These are phyloP conservation scores for Nakazawaea ernobii DNA, from an alignment of 805 yeast genomes.

Conservation along the genomic window DNA sequence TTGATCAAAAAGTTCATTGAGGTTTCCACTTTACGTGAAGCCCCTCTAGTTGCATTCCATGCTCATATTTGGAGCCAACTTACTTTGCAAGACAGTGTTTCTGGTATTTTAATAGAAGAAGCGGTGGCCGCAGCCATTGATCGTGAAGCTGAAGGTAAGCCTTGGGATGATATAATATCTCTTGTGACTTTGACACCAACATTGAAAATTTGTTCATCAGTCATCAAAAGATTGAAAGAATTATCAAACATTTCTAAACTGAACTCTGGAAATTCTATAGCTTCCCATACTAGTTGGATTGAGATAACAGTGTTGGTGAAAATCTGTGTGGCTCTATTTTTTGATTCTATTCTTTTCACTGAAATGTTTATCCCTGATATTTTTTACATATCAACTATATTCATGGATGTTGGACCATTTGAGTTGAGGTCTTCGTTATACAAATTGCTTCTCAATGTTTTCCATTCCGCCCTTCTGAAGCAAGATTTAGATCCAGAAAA, in stretches of 20 bases:
- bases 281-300: conserved; percentile 56
- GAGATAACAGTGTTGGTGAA: conserved; percentile 66
- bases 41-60: conserved; percentile 47
- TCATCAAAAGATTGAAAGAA: conserved; percentile 50
- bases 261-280: conserved; percentile 33
- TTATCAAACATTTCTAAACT: conserved; percentile 42
- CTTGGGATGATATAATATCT: conserved; percentile 58
- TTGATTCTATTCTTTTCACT: conserved; percentile 59
- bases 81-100: conserved; percentile 54
- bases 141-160: conserved; percentile 68
- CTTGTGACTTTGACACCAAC: conserved; percentile 65
- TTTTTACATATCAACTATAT: conserved; percentile 58
- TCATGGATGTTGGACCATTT: conserved; percentile 44
- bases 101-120: conserved; percentile 61
- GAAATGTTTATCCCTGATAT: conserved; percentile 68
- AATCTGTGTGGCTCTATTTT: conserved; percentile 58
- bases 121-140: conserved; percentile 70
- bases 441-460: conserved; percentile 55
- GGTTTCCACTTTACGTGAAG: conserved; percentile 44
- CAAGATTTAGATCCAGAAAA: conserved; percentile 39
- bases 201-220: conserved; percentile 62
- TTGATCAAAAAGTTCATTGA: conserved; percentile 58
- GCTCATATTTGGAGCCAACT: conserved; percentile 64
- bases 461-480: conserved; percentile 62
- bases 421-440: conserved; percentile 59